Evolutionary conservation across 768 basidiomycete species (phyloP), one percentile per base, ranked within the genome.

Genomic region (Russula sp.): DNA sequence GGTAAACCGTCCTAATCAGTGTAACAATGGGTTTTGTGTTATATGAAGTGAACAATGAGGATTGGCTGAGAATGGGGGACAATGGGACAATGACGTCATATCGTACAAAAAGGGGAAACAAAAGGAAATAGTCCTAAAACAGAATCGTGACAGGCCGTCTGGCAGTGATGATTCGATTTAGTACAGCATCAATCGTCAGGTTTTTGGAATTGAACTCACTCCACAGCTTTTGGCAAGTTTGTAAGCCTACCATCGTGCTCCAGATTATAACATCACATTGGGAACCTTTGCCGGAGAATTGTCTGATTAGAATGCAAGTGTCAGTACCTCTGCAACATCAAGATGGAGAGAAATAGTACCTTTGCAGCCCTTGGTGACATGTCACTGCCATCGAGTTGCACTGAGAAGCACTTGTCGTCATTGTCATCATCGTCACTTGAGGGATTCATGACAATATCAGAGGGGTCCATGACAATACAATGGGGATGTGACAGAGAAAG

Each of bases 181-280:
- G 49, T 11, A 9, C 9, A n/a, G 9, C 32, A 22, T 8, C 7
- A 20, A 45, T 22, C 20, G 11, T 10, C n/a, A n/a, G n/a, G n/a
- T n/a, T n/a, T n/a, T n/a, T n/a, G n/a, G n/a, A n/a, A 50, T 10
- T 1, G 14, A 18, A 38, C 50, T 51, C 50, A 51, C 50, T 51
- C 50, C 16, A 51, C 20, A 22, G n/a, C 35, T 9, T 38, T 51
- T 3, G n/a, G 38, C 36, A 39, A 53, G 52, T 42, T 42, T 53
- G 52, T 53, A 16, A 53, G 25, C 52, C n/a, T 25, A 7, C 52
- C 52, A 11, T 53, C 52, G 14, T 25, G 13, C n/a, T 42, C 52
- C 14, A 53, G 20, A 53, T 53, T 53, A 53, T 53, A 53, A n/a
- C 52, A 14, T 16, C 52, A 41, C 52, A 53, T 53, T 18, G 39